These are phyloP conservation scores for Xylariaceae sp. DNA, from an alignment of 2,329 filamentous ascomycete genomes.

Conservation along the genomic window DNA sequence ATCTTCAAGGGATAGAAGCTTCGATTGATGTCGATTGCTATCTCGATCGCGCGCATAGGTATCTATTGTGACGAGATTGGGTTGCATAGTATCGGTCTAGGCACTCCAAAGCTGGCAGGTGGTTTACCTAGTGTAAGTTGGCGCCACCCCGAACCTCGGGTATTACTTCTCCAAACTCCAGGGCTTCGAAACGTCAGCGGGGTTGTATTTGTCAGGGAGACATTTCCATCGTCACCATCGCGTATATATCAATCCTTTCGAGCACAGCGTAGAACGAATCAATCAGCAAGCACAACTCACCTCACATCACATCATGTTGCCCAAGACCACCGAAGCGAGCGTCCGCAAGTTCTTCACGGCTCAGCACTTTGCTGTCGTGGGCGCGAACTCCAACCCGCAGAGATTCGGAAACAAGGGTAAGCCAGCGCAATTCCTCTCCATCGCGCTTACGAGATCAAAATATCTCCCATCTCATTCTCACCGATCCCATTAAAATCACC, in stretches of 20 bases:
- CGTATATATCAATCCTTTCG: neutral
- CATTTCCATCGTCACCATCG: neutral
- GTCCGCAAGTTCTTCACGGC: conserved; percentile 76
- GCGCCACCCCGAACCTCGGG: neutral
- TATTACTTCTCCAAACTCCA: neutral
- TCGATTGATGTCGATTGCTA: neutral
- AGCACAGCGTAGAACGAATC: neutral
- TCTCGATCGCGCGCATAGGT: neutral
- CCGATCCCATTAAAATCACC: too few species aligned
- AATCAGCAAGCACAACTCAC: neutral
- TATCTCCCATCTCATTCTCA: neutral
- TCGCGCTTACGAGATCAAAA: neutral
- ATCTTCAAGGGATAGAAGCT: too few species aligned
- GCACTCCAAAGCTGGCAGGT: too few species aligned
- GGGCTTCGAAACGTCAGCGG: neutral
- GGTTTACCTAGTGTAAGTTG: neutral
- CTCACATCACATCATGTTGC: conserved; percentile 19
- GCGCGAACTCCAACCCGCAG: conserved; percentile 74
- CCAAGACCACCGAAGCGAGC: conserved; percentile 62
- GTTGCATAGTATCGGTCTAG: too few species aligned
- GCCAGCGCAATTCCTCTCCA: conserved; percentile 16
- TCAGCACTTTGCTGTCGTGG: conserved; percentile 78
- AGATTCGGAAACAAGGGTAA: conserved; percentile 88
- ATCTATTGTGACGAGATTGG: neutral
- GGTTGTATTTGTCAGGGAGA: neutral